These are phyloP conservation scores for Elymus sibiricus DNA, from an alignment of 176 grass and related monocot genomes.

Conservation along the genomic window DNA sequence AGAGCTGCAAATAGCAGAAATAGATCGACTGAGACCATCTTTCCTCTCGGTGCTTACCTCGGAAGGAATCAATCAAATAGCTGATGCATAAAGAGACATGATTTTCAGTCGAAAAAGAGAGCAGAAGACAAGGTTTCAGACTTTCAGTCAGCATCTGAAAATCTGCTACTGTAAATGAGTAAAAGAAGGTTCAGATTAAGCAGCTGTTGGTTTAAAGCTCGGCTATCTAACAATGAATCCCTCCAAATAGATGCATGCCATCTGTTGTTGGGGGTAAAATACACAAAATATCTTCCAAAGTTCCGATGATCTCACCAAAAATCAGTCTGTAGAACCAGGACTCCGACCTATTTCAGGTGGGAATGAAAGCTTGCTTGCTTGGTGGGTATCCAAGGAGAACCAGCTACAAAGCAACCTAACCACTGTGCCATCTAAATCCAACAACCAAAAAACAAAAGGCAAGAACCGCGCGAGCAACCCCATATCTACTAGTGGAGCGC, in stretches of 20 bases:
- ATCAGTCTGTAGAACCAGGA: background rate
- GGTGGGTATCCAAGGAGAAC: background rate
- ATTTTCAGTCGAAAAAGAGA: background rate
- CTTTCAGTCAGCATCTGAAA: background rate
- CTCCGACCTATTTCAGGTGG: slow-evolving; percentile 4
- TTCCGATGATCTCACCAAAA: background rate
- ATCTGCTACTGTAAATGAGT: background rate
- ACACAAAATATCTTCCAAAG: background rate
- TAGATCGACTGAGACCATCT: background rate
- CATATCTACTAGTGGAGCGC: background rate
- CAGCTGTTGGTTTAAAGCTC: background rate
- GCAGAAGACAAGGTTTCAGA: background rate
- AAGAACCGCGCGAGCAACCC: background rate
- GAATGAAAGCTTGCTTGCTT: background rate
- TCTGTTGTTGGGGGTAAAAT: background rate
- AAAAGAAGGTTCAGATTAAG: background rate
- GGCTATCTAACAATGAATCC: background rate
- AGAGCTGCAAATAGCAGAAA: slow-evolving; percentile 17
- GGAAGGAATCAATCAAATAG: background rate
- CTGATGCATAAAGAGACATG: background rate
- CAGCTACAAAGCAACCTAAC: background rate
- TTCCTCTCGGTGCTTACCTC: background rate
- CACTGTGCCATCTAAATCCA: background rate
- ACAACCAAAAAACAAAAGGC: background rate
- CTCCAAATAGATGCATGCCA: background rate